Conservation (phyloP, 2,329 filamentous ascomycete species). For the Metarhizium album region DNA sequence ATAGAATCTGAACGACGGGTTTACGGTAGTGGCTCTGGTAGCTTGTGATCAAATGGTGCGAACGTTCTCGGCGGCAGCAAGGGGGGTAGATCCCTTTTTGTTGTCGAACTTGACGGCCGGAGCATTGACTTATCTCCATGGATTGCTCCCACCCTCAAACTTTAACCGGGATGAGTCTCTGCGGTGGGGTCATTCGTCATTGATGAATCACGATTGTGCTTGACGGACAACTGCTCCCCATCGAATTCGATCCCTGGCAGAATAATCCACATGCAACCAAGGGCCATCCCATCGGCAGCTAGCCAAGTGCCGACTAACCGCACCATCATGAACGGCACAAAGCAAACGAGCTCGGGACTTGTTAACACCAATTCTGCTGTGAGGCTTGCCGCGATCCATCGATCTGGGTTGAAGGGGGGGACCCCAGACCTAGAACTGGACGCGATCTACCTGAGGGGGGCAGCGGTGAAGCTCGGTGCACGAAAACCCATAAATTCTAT, state of each 20-base stretch:
- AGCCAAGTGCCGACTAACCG: neutral
- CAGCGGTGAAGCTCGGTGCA: neutral
- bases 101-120: neutral
- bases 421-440: too few species aligned
- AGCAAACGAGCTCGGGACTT: too few species aligned
- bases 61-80: neutral
- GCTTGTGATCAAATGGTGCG: too few species aligned
- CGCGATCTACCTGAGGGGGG: neutral
- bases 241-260: neutral
- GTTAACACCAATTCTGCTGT: too few species aligned
- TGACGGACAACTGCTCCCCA: too few species aligned
- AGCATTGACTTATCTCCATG: neutral
- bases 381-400: neutral
- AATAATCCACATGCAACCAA: neutral
- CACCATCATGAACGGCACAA: too few species aligned
- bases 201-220: neutral
- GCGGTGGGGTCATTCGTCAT: neutral
- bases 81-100: neutral
- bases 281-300: neutral
- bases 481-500: neutral
- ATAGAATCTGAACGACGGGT: neutral
- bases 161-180: neutral
- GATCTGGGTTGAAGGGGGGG: neutral
- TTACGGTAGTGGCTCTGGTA: too few species aligned
- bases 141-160: neutral